These are phyloP conservation scores for Chimonanthus salicifolius DNA, from an alignment of 164 flowering plant genomes.

Conservation along the genomic window DNA sequence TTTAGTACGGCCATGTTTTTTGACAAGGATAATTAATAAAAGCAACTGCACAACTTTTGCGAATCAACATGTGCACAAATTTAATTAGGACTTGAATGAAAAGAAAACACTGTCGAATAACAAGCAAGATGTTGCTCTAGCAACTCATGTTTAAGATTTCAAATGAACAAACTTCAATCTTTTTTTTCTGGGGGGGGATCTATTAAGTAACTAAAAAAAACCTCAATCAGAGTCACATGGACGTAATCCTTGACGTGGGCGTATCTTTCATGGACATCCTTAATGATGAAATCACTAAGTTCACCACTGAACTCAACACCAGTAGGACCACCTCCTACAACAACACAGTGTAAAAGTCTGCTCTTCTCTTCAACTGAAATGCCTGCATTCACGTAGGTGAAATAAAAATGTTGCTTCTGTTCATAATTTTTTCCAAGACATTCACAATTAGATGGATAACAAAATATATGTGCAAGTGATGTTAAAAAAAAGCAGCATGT, in stretches of 20 bases:
- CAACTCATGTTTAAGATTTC: slow-evolving; percentile 2
- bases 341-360: slow-evolving; percentile 87
- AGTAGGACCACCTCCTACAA: slow-evolving; percentile 99
- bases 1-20: neutral
- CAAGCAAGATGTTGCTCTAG: slow-evolving; percentile 2
- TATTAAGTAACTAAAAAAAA: slow-evolving; percentile 18
- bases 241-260: slow-evolving; percentile 89
- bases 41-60: neutral
- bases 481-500: too few species aligned
- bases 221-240: slow-evolving; percentile 93
- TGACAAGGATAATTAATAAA: neutral
- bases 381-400: slow-evolving; percentile 41
- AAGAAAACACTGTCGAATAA: neutral
- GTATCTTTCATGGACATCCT: slow-evolving; percentile 85
- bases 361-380: slow-evolving; percentile 71
- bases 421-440: too few species aligned
- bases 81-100: slow-evolving; percentile 1
- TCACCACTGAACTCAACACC: slow-evolving; percentile 99
- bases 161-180: slow-evolving; percentile 63
- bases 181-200: too few species aligned
- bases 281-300: slow-evolving; percentile 90
- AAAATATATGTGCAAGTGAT: too few species aligned
- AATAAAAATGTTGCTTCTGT: neutral
- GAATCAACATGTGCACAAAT: neutral
- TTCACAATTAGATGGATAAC: neutral